A percentile compares a stretch with the other conserved stretches of the same genome.
These are phyloP conservation scores for Mycena pura DNA, from an alignment of 768 basidiomycete species.

Conservation along the genomic window DNA sequence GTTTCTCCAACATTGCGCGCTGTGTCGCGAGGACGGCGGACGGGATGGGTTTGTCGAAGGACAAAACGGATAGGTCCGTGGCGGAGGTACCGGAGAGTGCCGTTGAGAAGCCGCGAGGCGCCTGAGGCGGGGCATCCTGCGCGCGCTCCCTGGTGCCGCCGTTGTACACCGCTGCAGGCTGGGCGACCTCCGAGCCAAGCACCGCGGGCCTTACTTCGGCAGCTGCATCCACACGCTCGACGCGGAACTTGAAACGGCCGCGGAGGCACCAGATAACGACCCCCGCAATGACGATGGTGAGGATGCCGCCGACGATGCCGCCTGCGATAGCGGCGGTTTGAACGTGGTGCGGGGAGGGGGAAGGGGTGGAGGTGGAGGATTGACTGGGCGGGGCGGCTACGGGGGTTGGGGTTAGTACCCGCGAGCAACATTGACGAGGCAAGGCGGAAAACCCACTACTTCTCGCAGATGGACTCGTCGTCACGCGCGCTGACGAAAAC, in stretches of 20 bases:
- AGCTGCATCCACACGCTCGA: not conserved
- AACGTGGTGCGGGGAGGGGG: not conserved
- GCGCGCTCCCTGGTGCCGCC: not conserved
- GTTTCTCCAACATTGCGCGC: not conserved
- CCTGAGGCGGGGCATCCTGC: not conserved
- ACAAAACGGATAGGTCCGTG: not conserved
- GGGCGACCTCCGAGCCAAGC: not conserved
- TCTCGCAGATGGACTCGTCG: not conserved
- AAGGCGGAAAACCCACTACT: not conserved
- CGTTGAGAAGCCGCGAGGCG: not conserved
- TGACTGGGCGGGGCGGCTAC: not conserved
- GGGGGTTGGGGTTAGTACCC: not conserved
- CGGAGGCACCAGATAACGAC: not conserved
- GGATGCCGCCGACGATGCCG: not conserved
- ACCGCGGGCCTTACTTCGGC: too few relatives aligned
- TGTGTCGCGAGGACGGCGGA: not conserved
- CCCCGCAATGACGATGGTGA: not conserved
- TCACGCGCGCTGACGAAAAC: not conserved
- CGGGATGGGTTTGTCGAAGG: not conserved
- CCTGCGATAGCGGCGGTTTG: not conserved
- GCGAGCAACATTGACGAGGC: not conserved
- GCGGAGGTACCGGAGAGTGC: not conserved
- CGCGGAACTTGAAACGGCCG: not conserved
- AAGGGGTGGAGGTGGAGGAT: not conserved
- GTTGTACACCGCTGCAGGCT: too few relatives aligned